Percentiles rank a stretch among this genome's conserved stretches.
These are phyloP conservation scores for Dichotomocladium elegans DNA, from an alignment of 371 early-diverging fungal species.

Conservation along the genomic window DNA sequence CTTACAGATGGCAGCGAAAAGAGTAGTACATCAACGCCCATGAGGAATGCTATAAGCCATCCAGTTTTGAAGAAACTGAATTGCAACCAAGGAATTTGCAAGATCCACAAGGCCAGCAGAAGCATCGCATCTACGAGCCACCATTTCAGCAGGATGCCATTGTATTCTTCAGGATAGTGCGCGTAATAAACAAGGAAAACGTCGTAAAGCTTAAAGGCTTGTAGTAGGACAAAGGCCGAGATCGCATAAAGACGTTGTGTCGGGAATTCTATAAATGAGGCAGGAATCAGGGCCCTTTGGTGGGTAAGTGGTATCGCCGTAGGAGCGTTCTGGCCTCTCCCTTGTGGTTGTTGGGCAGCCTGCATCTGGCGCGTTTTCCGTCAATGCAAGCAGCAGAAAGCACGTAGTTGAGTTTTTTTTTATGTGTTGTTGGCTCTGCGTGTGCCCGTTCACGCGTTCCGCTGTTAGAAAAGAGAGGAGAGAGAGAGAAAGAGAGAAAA, in stretches of 20 bases:
- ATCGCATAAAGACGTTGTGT: constrained; percentile 40
- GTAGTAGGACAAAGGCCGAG: constrained; percentile 27
- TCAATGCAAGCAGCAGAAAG: neutral
- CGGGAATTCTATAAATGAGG: constrained; percentile 36
- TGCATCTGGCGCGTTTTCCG: constrained; percentile 12
- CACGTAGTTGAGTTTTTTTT: neutral
- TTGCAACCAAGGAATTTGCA: constrained; percentile 48
- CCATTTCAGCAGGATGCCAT: constrained; percentile 26
- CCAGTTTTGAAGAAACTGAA: constrained; percentile 30
- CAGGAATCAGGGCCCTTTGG: constrained; percentile 37
- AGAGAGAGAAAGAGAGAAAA: no score
- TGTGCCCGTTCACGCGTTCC: no score
- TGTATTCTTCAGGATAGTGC: constrained; percentile 27
- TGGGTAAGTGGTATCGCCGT: constrained; percentile 16
- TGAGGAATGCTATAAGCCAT: constrained; percentile 8
- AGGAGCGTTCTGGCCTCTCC: neutral
- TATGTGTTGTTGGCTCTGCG: no score
- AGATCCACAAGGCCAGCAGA: constrained; percentile 26
- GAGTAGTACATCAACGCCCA: constrained; percentile 15
- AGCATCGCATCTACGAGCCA: constrained; percentile 24
- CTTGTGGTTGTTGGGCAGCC: constrained; percentile 12
- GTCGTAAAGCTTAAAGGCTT: constrained; percentile 30
- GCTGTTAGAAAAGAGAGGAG: no score
- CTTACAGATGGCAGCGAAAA: constrained; percentile 36
- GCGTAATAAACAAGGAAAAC: constrained; percentile 15